These are phyloP conservation scores for Striga hermonthica DNA, from an alignment of 305 asterid genomes.

Conservation along the genomic window DNA sequence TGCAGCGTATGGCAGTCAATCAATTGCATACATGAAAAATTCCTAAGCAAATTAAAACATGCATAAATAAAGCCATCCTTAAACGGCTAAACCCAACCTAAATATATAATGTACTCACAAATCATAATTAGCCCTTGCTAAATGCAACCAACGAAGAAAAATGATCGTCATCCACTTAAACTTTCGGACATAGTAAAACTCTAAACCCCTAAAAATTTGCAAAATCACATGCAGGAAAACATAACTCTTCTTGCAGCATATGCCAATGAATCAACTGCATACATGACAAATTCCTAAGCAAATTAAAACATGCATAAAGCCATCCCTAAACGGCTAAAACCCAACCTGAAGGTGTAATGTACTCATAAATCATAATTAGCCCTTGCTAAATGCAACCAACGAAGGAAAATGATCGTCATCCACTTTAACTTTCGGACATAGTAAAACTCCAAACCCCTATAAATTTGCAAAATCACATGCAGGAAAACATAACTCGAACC, in stretches of 20 bases:
- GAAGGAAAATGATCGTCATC: not conserved
- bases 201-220: slow-evolving; percentile 1
- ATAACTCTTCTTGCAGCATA: slow-evolving; percentile 5
- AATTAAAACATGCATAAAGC: too few species aligned
- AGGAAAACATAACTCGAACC: slow-evolving; percentile 43
- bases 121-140: not conserved
- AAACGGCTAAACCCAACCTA: too few species aligned
- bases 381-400: not conserved
- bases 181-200: not conserved
- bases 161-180: not conserved
- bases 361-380: not conserved
- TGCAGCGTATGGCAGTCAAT: too few species aligned
- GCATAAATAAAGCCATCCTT: too few species aligned
- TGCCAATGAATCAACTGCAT: too few species aligned
- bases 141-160: not conserved
- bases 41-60: too few species aligned
- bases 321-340: too few species aligned
- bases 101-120: too few species aligned
- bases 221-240: slow-evolving; percentile 17
- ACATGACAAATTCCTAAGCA: too few species aligned
- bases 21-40: too few species aligned
- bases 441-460: slow-evolving; percentile 1
- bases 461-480: slow-evolving; percentile 15
- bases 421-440: not conserved
- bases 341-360: too few species aligned